Evolutionary conservation across 176 grass and related monocot species (phyloP).

Genomic region (Cocos nucifera): DNA sequence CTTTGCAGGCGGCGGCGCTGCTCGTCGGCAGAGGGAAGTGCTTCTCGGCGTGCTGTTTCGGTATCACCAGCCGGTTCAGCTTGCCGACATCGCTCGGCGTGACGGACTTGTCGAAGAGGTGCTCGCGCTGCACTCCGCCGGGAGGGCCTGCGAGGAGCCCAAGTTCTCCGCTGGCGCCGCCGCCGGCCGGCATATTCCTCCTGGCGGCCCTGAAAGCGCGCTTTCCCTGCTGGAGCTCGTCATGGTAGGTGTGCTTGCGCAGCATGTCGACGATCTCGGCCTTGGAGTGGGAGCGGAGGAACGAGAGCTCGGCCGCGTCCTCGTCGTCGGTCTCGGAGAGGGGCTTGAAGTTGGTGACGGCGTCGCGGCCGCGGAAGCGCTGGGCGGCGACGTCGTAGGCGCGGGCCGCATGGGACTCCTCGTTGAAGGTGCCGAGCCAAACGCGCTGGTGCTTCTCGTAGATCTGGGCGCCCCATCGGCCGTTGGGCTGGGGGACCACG

Average conservation of each 20-base stretch:
- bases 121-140: conserved; percentile 20
- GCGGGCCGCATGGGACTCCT: conserved; percentile 53
- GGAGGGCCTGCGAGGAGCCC: too few relatives aligned
- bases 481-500: conserved; percentile 96
- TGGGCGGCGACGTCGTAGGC: conserved; percentile 87
- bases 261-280: conserved; percentile 91
- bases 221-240: conserved; percentile 69
- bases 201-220: conserved; percentile 16
- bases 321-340: conserved; percentile 36
- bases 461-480: conserved; percentile 97
- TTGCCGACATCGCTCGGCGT: conserved; percentile 96
- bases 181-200: background rate
- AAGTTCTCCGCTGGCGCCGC: background rate
- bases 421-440: conserved; percentile 92
- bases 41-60: conserved; percentile 95
- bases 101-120: conserved; percentile 88
- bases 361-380: conserved; percentile 88
- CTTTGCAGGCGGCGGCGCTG: conserved; percentile 29
- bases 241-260: conserved; percentile 83
- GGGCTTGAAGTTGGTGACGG: conserved; percentile 79
- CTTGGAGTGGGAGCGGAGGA: conserved; percentile 60
- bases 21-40: conserved; percentile 49
- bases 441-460: conserved; percentile 97
- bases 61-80: conserved; percentile 88
- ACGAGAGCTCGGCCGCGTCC: conserved; percentile 40